Evolutionary conservation across 163 green algal genomes (phyloP), one percentile per base, ranked within the genome.

Genomic region (Chlorella variabilis): DNA sequence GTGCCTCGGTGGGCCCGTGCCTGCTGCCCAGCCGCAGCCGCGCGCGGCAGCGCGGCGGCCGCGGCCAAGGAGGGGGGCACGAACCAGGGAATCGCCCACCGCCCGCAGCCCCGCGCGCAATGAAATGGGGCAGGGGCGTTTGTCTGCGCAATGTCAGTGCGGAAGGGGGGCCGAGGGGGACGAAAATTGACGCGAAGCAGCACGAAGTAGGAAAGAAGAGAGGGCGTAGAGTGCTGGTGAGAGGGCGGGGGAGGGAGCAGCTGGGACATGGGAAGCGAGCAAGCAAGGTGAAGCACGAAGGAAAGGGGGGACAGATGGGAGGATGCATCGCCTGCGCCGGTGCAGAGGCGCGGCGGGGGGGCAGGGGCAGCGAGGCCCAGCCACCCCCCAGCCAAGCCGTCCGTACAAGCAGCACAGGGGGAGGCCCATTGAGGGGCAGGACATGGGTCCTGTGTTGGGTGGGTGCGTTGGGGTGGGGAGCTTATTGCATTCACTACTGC

Each of bases 91-190:
- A 58, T 48, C 45, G 73, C 73, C 71, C 71, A 78, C 36, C 34
- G 36, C 71, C 73, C 73, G 7, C 7, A 21, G 73, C 73, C 39
- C 56, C 54, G n/a, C 38, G 59, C 59, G 59, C 29, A 66, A 80
- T 66, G 34, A 80, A 80, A 80, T 80, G 38, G 34, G 36, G 54
- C 27, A 63, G 33, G 71, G 36, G 62, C 42, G 27, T 61, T 41
- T 41, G 68, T 39, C 59, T 67, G 59, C 59, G 59, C 59, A 51
- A 49, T 77, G 31, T 31, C 70, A 77, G 70, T 77, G 70, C 70
- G 68, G 61, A 42, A 31, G 36, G 42, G 73, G 71, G 54, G 54
- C 54, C 27, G 36, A 42, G 73, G 56, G 73, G 41, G 31, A 39
- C 48, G 48, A 70, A 78, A 71, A 59, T 51, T n/a, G 70, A 73